These are phyloP conservation scores for Tolypocladium tundrense DNA, from an alignment of 2,329 filamentous ascomycete species.

Conservation along the genomic window DNA sequence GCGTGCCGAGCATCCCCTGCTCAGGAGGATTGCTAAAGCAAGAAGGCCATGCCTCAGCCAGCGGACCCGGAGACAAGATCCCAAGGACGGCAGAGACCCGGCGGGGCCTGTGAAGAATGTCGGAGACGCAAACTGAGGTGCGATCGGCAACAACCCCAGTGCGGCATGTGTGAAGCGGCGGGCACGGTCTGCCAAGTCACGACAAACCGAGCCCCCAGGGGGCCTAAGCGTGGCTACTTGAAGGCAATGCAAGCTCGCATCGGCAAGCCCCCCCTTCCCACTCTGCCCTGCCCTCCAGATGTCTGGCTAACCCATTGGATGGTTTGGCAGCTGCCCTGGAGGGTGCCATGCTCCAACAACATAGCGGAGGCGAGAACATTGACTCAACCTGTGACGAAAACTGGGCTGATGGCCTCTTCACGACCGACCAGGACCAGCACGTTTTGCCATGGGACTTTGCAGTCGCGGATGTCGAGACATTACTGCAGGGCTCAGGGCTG, in stretches of 20 bases:
- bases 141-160: slow-evolving; percentile 4
- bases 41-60: not conserved
- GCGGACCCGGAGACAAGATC: not conserved
- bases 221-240: slow-evolving; percentile 5
- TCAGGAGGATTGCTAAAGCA: not conserved
- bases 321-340: not conserved
- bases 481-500: not conserved
- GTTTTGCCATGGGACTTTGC: not conserved
- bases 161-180: slow-evolving; percentile 1
- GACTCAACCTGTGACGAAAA: not conserved
- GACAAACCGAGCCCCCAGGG: slow-evolving; percentile 1
- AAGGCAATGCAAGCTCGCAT: slow-evolving; percentile 3
- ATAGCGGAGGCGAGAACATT: not conserved
- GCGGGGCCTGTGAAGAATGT: slow-evolving; percentile 5
- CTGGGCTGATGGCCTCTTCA: not conserved
- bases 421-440: not conserved
- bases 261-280: not conserved
- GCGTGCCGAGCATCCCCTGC: not conserved
- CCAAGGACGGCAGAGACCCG: slow-evolving; percentile 1
- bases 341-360: not conserved
- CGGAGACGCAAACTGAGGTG: slow-evolving; percentile 5
- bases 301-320: not conserved
- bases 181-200: slow-evolving; percentile 3
- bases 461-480: not conserved
- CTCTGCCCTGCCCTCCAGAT: no score